A percentile compares a stretch with the other conserved stretches of the same genome.
Conservation (phyloP, 75 land plant genomes). For the Pseudotsuga menziesii region DNA sequence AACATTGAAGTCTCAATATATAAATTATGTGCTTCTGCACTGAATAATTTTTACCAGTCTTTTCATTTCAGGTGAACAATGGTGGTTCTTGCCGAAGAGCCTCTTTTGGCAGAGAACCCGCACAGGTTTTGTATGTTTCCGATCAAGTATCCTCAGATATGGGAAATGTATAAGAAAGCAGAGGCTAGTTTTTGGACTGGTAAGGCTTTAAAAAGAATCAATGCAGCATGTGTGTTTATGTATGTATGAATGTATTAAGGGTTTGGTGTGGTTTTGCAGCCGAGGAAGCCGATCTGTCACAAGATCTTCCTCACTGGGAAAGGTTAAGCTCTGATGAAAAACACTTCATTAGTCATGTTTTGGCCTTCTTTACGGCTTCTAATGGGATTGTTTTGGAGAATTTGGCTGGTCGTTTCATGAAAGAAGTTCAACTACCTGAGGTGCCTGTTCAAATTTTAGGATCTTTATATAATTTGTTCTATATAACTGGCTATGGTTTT, state of each 20-base stretch:
- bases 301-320: constrained; percentile 70
- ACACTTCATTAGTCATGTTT: constrained; percentile 82
- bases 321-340: constrained; percentile 51
- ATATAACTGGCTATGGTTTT: too few species aligned
- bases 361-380: constrained; percentile 93
- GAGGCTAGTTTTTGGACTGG: constrained; percentile 63
- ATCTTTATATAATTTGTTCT: neutral
- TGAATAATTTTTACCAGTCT: too few species aligned
- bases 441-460: constrained; percentile 5
- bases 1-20: too few species aligned
- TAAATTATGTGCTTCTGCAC: too few species aligned
- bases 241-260: too few species aligned
- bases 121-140: constrained; percentile 91
- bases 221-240: too few species aligned
- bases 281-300: constrained; percentile 84
- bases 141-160: constrained; percentile 62
- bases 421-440: constrained; percentile 80
- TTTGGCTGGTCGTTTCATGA: constrained; percentile 85
- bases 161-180: constrained; percentile 96
- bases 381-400: constrained; percentile 94
- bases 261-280: constrained; percentile 20
- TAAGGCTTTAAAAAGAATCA: neutral
- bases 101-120: constrained; percentile 66
- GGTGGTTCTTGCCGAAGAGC: constrained; percentile 48
- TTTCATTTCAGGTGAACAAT: neutral